Conservation (phyloP, 352 stramenopile species). For the Peronospora tabacina region DNA sequence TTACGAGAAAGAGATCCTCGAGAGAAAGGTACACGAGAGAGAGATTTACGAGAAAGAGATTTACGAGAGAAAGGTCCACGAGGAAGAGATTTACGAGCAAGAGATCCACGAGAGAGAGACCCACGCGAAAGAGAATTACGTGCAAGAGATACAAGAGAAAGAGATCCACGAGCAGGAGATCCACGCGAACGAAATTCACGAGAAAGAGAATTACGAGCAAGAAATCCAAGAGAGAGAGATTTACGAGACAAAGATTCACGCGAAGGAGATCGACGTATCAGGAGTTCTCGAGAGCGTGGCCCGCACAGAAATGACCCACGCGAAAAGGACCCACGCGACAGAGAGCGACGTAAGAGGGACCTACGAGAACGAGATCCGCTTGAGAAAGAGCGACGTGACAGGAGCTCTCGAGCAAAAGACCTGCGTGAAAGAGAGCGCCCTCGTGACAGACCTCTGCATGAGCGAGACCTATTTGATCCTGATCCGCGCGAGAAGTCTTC, state of each 20-base stretch:
- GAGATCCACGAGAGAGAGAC: constrained; percentile 7
- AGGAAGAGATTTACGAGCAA: constrained; percentile 3
- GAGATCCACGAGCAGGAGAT: constrained; percentile 9
- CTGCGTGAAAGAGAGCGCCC: constrained; percentile 4
- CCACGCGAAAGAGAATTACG: constrained; percentile 1
- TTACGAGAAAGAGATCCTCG: constrained; percentile 8
- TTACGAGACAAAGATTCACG: neutral
- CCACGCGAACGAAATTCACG: neutral
- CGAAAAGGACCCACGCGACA: neutral
- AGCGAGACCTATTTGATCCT: constrained; percentile 16
- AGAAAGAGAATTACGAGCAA: neutral
- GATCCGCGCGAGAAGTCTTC: constrained; percentile 9
- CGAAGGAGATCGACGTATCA: neutral
- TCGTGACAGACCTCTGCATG: constrained; percentile 18
- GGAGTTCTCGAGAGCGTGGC: neutral
- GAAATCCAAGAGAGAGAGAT: too few species aligned
- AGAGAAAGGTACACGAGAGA: neutral
- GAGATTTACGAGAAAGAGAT: constrained; percentile 1
- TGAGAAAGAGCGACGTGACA: neutral
- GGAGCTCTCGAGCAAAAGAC: constrained; percentile 14
- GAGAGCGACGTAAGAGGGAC: neutral
- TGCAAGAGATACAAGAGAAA: constrained; percentile 3
- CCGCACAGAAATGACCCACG: neutral
- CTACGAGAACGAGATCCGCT: neutral
- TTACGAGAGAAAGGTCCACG: constrained; percentile 5